Conservation (phyloP, 192 early-diverging fungal genomes). For the Rhizophagus clarus region DNA sequence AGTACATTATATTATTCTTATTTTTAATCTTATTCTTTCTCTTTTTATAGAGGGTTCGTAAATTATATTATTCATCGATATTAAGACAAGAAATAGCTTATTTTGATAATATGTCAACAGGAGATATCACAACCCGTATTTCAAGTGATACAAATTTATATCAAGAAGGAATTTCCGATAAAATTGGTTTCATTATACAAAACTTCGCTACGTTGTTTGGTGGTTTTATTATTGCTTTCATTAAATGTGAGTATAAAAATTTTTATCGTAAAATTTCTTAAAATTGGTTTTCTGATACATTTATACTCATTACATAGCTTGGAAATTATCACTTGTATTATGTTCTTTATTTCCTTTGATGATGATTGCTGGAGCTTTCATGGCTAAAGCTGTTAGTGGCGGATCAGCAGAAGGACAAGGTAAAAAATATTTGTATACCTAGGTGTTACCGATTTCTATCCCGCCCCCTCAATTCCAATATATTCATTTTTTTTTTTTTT, state of each 20-base stretch:
- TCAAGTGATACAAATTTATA: slow-evolving; percentile 79
- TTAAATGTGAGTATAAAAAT: slow-evolving; percentile 62
- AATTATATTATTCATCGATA: slow-evolving; percentile 68
- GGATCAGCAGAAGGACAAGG: slow-evolving; percentile 45
- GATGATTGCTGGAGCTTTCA: slow-evolving; percentile 34
- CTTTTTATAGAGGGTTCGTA: slow-evolving; percentile 45
- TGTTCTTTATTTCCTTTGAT: slow-evolving; percentile 25
- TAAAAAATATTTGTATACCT: slow-evolving; percentile 21
- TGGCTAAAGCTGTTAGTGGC: slow-evolving; percentile 51
- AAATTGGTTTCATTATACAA: slow-evolving; percentile 70
- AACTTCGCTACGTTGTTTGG: slow-evolving; percentile 65
- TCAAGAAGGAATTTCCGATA: slow-evolving; percentile 86
- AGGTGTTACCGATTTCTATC: background rate
- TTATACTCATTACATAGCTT: background rate
- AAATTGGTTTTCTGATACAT: no score
- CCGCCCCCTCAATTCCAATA: background rate
- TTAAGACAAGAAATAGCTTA: slow-evolving; percentile 83
- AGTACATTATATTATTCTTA: background rate
- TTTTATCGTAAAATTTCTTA: background rate
- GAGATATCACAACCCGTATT: slow-evolving; percentile 77
- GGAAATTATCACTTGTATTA: slow-evolving; percentile 35
- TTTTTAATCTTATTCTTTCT: background rate
- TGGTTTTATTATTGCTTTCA: slow-evolving; percentile 76
- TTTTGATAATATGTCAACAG: slow-evolving; percentile 59
- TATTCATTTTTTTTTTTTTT: background rate